These are phyloP conservation scores for Lippia alba DNA, from an alignment of 305 asterid genomes.

Conservation along the genomic window DNA sequence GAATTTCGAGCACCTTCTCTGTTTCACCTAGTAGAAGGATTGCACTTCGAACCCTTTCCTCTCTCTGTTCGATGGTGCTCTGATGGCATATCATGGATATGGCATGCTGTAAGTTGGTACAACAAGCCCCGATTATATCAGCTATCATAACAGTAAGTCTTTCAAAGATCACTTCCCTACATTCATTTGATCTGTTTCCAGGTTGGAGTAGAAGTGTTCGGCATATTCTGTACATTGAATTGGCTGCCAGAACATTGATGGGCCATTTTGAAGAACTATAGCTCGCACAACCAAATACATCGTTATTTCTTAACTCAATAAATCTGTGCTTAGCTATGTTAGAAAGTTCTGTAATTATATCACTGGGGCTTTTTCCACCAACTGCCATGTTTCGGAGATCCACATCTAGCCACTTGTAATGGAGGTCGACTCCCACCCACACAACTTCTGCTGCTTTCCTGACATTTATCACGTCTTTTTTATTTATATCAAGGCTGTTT, in stretches of 20 bases:
- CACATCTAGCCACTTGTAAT: constrained; percentile 69
- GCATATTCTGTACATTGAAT: constrained; percentile 79
- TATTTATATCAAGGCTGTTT: constrained; percentile 47
- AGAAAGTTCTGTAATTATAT: constrained; percentile 56
- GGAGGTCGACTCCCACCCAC: constrained; percentile 72
- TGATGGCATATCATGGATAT: constrained; percentile 61
- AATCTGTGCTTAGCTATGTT: constrained; percentile 58
- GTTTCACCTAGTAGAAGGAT: constrained; percentile 67
- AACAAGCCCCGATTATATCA: constrained; percentile 71
- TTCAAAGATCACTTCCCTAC: constrained; percentile 48
- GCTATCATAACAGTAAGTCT: constrained; percentile 53
- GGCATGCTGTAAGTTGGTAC: constrained; percentile 63
- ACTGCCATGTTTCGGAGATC: constrained; percentile 54
- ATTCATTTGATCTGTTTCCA: constrained; percentile 39
- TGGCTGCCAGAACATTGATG: constrained; percentile 62
- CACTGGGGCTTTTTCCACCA: constrained; percentile 47
- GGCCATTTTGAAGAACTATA: constrained; percentile 74
- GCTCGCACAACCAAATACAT: constrained; percentile 40
- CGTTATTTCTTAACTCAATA: constrained; percentile 48
- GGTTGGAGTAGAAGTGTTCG: constrained; percentile 56
- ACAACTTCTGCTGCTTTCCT: constrained; percentile 71
- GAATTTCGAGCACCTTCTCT: constrained; percentile 62
- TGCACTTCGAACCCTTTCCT: constrained; percentile 55
- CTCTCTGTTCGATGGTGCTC: constrained; percentile 62
- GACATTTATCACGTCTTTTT: constrained; percentile 44